Evolutionary conservation across 768 basidiomycete species (phyloP).

Genomic region (Russula sp.): DNA sequence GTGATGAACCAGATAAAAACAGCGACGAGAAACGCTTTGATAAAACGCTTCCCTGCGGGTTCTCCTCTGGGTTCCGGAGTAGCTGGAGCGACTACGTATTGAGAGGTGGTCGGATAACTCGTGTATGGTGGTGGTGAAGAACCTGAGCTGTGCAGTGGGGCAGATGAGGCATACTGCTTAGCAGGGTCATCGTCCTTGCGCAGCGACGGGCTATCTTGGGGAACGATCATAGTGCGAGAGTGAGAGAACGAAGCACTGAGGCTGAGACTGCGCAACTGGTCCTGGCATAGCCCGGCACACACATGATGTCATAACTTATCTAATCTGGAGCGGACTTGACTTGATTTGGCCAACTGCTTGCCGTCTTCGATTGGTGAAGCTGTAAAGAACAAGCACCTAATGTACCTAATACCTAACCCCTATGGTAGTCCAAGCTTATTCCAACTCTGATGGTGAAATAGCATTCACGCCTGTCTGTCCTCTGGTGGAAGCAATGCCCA

Average conservation of each 20-base stretch:
- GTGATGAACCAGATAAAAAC: constrained; percentile 24
- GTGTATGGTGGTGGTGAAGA: constrained; percentile 11
- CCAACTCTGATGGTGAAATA: too few species aligned
- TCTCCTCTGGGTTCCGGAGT: background rate
- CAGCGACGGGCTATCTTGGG: background rate
- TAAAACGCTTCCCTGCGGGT: constrained; percentile 22
- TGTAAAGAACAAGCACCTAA: too few species aligned
- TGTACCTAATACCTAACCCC: too few species aligned
- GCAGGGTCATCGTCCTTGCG: background rate
- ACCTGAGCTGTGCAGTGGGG: background rate
- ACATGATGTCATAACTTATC: too few species aligned
- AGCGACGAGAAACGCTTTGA: constrained; percentile 26
- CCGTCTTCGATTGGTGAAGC: too few species aligned
- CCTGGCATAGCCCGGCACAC: too few species aligned
- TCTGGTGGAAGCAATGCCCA: too few species aligned
- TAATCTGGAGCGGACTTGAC: too few species aligned
- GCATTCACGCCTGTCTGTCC: too few species aligned
- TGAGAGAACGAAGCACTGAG: background rate
- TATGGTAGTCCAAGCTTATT: too few species aligned
- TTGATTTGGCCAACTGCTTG: too few species aligned
- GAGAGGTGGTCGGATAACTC: constrained; percentile 1
- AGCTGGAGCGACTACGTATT: background rate
- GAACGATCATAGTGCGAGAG: background rate
- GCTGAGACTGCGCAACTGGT: background rate
- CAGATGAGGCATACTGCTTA: background rate